Percentiles rank a stretch among this genome's conserved stretches.
These are phyloP conservation scores for Ogataea salicorniae DNA, from an alignment of 805 yeast genomes.

Conservation along the genomic window DNA sequence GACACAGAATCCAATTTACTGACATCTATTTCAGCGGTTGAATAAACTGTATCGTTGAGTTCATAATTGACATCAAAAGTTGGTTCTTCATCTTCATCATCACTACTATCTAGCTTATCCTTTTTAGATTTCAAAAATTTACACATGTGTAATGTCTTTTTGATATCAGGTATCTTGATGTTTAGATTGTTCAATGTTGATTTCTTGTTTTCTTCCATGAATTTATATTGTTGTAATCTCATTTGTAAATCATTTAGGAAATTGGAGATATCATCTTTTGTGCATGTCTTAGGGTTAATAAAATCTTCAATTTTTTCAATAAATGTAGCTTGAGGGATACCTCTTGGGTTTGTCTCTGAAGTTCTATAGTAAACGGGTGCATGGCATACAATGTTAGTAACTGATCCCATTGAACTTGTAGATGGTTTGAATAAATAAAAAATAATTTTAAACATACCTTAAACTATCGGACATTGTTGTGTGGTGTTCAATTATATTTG, in stretches of 20 bases:
- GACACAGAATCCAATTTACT: slow-evolving; percentile 56
- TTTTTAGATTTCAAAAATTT: slow-evolving; percentile 49
- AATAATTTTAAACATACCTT: slow-evolving; percentile 11
- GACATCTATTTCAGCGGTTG: slow-evolving; percentile 69
- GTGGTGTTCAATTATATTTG: neutral
- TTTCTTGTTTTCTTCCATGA: slow-evolving; percentile 63
- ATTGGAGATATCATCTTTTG: slow-evolving; percentile 32
- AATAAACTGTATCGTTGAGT: slow-evolving; percentile 86
- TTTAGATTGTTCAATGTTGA: slow-evolving; percentile 48
- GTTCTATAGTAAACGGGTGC: slow-evolving; percentile 33
- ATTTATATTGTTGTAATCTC: slow-evolving; percentile 83
- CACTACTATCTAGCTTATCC: slow-evolving; percentile 26
- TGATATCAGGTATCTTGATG: slow-evolving; percentile 84
- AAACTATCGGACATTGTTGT: slow-evolving; percentile 13
- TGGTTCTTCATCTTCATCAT: slow-evolving; percentile 28
- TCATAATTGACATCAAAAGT: slow-evolving; percentile 77
- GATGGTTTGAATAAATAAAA: neutral
- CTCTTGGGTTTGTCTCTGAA: slow-evolving; percentile 75
- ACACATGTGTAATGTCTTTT: slow-evolving; percentile 76
- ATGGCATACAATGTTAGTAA: neutral
- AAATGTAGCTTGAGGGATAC: slow-evolving; percentile 96
- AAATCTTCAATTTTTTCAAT: slow-evolving; percentile 76
- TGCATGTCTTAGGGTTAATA: slow-evolving; percentile 40
- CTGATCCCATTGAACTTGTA: too few species aligned
- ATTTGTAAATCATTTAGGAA: slow-evolving; percentile 77